phyloP scores from a whole-genome alignment of 768 basidiomycete genomes.

The Russula foetens region DNA sequence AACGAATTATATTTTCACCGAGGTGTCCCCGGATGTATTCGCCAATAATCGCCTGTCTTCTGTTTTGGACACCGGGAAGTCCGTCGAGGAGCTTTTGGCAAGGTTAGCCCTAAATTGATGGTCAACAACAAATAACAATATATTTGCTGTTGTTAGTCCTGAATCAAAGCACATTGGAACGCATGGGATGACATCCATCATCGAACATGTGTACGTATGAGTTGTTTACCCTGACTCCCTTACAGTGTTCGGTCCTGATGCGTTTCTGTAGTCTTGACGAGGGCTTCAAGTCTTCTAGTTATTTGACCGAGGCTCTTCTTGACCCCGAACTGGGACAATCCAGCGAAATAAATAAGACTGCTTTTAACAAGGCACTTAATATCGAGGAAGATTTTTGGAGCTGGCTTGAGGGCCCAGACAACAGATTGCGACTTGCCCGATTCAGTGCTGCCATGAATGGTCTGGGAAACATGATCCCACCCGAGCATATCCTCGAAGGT shows the following conservation, averaged over 20 bases:
- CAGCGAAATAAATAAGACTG: neutral
- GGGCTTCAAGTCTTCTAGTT: conserved; percentile 19
- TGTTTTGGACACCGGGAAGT: too few species aligned
- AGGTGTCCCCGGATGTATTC: too few species aligned
- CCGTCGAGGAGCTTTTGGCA: too few species aligned
- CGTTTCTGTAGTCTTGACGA: conserved; percentile 17
- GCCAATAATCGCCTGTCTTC: too few species aligned
- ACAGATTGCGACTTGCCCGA: neutral
- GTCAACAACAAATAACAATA: too few species aligned
- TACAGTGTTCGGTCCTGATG: neutral
- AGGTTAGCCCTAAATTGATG: too few species aligned
- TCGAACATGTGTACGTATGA: too few species aligned
- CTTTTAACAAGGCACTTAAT: neutral
- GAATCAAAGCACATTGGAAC: too few species aligned
- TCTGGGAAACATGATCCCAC: neutral
- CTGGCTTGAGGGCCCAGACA: conserved; percentile 1
- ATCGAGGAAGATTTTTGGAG: neutral
- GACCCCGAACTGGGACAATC: conserved; percentile 4
- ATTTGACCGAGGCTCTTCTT: conserved; percentile 21
- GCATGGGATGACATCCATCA: too few species aligned
- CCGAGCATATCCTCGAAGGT: neutral
- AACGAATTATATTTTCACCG: too few species aligned
- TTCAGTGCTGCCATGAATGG: conserved; percentile 6
- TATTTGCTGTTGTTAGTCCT: too few species aligned
- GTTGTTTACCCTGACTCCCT: too few species aligned